Evolutionary conservation across 1,284 basidiomycete species (phyloP).

Genomic region (Ceraceosorus guamensis): DNA sequence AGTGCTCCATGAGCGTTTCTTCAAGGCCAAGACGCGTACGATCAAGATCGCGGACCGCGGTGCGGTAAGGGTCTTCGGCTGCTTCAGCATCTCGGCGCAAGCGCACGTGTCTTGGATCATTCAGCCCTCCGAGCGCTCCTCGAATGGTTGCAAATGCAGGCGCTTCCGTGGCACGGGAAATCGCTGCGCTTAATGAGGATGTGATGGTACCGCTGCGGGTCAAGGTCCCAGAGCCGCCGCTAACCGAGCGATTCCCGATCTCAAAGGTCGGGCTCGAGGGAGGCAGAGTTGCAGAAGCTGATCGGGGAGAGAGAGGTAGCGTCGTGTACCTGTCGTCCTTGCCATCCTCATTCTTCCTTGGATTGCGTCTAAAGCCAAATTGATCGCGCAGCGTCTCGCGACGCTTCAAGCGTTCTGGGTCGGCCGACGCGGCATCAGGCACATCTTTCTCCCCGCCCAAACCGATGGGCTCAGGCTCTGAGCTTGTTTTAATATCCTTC

Average conservation of each 20-base stretch:
- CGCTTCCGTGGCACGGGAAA: slow-evolving; percentile 28
- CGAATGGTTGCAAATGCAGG: slow-evolving; percentile 7
- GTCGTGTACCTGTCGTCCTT: background rate
- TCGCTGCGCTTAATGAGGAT: slow-evolving; percentile 27
- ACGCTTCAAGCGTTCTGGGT: slow-evolving; percentile 34
- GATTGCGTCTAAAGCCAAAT: slow-evolving; percentile 33
- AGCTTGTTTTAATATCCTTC: background rate
- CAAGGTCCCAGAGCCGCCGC: background rate
- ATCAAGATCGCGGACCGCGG: slow-evolving; percentile 34
- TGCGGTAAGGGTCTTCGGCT: slow-evolving; percentile 35
- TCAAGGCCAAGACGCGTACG: slow-evolving; percentile 33
- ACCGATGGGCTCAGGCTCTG: background rate
- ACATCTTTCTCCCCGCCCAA: background rate
- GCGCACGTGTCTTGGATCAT: slow-evolving; percentile 35
- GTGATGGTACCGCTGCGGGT: slow-evolving; percentile 1
- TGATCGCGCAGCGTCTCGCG: slow-evolving; percentile 44
- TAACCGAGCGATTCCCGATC: slow-evolving; percentile 1
- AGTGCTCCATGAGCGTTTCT: slow-evolving; percentile 39
- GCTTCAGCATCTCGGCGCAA: slow-evolving; percentile 38
- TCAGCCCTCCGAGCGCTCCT: slow-evolving; percentile 33
- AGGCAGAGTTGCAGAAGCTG: background rate
- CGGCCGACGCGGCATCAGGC: slow-evolving; percentile 10
- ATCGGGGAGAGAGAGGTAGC: slow-evolving; percentile 14
- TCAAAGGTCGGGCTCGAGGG: slow-evolving; percentile 9
- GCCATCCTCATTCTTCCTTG: slow-evolving; percentile 16